These are phyloP conservation scores for Cercospora citrullina DNA, from an alignment of 2,329 filamentous ascomycete species.

Conservation along the genomic window DNA sequence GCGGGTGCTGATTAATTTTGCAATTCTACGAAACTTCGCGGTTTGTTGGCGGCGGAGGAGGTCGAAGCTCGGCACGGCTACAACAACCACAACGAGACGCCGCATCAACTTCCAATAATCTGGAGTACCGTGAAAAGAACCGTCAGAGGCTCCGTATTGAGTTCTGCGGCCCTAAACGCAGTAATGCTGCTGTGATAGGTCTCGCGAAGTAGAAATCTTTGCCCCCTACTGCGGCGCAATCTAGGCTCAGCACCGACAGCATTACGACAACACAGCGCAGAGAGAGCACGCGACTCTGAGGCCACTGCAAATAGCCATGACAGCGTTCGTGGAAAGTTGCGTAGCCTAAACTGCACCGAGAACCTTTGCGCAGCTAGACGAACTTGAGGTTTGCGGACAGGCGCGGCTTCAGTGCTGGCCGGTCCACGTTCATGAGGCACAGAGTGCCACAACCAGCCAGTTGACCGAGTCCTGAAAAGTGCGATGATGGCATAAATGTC, in stretches of 20 bases:
- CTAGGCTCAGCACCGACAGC: background rate
- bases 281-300: background rate
- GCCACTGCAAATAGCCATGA: too few relatives aligned
- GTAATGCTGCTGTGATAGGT: background rate
- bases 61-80: background rate
- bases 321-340: background rate
- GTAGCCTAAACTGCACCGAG: background rate
- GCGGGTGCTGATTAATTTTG: background rate
- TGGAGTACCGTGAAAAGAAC: background rate
- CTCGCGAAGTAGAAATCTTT: background rate
- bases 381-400: background rate
- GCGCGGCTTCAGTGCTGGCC: background rate
- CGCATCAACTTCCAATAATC: background rate
- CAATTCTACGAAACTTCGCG: background rate
- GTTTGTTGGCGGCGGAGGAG: background rate
- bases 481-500: background rate
- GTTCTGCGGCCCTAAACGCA: background rate
- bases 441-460: background rate
- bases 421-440: background rate
- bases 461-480: background rate
- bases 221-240: background rate
- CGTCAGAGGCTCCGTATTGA: background rate
- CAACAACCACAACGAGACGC: background rate
- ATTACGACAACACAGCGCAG: background rate
- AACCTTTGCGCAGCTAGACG: background rate